Evolutionary conservation across 768 basidiomycete species (phyloP).

Genomic region (Boletus eberwhitei): DNA sequence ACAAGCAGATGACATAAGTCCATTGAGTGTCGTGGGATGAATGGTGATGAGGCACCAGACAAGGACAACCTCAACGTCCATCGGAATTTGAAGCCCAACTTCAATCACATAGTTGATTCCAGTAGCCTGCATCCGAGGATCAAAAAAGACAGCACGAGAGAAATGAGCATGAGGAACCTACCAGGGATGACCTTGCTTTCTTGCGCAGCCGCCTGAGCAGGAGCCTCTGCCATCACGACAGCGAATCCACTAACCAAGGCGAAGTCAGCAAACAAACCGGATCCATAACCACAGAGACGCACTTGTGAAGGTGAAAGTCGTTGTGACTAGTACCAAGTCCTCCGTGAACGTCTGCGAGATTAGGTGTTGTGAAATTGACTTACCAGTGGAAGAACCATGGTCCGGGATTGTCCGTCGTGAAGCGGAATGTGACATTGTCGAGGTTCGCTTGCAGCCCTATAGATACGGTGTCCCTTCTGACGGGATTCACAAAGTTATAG

Average conservation of each 20-base stretch:
- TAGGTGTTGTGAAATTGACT: neutral
- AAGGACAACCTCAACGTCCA: neutral
- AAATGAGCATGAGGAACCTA: neutral
- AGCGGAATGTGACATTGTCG: slow-evolving; percentile 51
- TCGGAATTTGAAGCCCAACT: neutral
- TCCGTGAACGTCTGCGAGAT: neutral
- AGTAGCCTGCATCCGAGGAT: slow-evolving; percentile 2
- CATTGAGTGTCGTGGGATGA: no score
- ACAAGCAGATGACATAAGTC: neutral
- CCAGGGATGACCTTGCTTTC: slow-evolving; percentile 10
- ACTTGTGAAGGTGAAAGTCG: slow-evolving; percentile 21
- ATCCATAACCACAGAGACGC: neutral
- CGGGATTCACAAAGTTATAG: slow-evolving; percentile 49
- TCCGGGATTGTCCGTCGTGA: slow-evolving; percentile 57
- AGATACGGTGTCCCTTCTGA: slow-evolving; percentile 47
- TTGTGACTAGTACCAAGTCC: slow-evolving; percentile 13
- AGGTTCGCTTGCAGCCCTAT: slow-evolving; percentile 25
- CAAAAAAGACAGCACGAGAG: neutral
- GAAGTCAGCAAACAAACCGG: neutral
- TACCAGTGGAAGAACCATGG: slow-evolving; percentile 25
- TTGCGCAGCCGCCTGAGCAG: neutral
- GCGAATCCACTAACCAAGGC: slow-evolving; percentile 17
- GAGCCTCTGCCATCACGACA: slow-evolving; percentile 17
- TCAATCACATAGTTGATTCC: slow-evolving; percentile 4
- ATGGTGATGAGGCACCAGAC: neutral